Percentiles rank a stretch among this genome's conserved stretches.
These are phyloP conservation scores for Neoboletus brunneissimus DNA, from an alignment of 768 basidiomycete species.

Conservation along the genomic window DNA sequence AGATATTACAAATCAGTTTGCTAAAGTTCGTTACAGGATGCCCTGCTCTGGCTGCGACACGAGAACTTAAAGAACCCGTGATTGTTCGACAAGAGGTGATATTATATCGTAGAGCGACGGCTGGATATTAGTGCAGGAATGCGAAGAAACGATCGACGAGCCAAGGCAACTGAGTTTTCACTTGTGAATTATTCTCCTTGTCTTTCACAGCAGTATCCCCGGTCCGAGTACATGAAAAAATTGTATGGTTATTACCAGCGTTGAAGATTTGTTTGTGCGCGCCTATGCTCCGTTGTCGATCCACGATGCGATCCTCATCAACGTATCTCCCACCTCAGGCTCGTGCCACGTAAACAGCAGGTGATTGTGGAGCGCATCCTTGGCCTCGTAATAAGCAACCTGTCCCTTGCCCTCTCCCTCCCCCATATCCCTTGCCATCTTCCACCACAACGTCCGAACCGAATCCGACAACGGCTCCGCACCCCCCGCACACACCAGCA, in stretches of 20 bases:
- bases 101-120: not conserved
- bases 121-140: not conserved
- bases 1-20: not conserved
- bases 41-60: not conserved
- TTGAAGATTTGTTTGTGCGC: not conserved
- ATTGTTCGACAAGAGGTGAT: not conserved
- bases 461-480: constrained; percentile 57
- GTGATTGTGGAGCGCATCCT: constrained; percentile 55
- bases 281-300: constrained; percentile 7
- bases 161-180: not conserved
- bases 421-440: constrained; percentile 54
- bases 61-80: not conserved
- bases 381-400: constrained; percentile 47
- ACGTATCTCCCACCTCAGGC: constrained; percentile 50
- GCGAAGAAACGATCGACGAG: not conserved
- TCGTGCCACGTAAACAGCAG: constrained; percentile 51
- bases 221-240: not conserved
- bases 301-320: constrained; percentile 52
- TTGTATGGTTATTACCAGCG: not conserved
- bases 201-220: not conserved
- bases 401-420: constrained; percentile 37
- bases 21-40: not conserved
- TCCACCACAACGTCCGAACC: constrained; percentile 45
- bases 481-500: constrained; percentile 58
- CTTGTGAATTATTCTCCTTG: not conserved